Base-by-base conservation (phyloP, 257 asterid genomes). In the Gentiana straminea region DNA sequence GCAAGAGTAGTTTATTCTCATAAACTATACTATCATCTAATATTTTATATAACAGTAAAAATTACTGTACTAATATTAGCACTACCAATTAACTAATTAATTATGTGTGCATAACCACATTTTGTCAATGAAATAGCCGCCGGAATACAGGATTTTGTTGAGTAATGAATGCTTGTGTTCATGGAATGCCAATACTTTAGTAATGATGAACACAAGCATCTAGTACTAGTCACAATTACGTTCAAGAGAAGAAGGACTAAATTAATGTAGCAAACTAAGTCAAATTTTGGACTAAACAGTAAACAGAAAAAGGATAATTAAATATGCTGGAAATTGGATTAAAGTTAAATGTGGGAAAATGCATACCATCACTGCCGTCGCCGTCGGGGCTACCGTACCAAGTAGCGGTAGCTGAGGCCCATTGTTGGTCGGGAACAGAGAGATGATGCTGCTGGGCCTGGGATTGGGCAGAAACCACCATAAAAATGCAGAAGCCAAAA, bases 341-440 rank as follows among this genome's bases (percentile, higher is more conserved):
- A 33, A 8, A 3, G 47, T 58, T 11, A 36, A n/a, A 3, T 2
- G 46, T 5, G 12, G 13, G 54, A 47, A 34, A 50, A 13, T 32
- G 39, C 37, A 8, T 70, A 77, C 83, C 98, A 57, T 68, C 67
- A 65, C 98, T 91, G n/a, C 98, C 98, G 75, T 91, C 98, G 5
- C 98, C 98, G 35, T 87, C 87, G 32, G 98, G 89, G 69, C 81
- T 79, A n/a, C 98, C 98, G 76, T 91, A 91, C 98, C 98, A 91
- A 32, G 98, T 91, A 10, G 98, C 98, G 49, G 98, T 76, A 55
- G 98, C 98, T 1, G 81, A 81, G 6, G 48, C 38, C 98, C 98
- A 91, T 67, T 71, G 80, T 41, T 45, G 61, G 84, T 74, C 80
- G 4, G 49, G 61, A 36, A 51, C 67, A 39, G 51, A 58, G 73